These are phyloP conservation scores for Teunomyces cretensis DNA, from an alignment of 805 yeast genomes.

Conservation along the genomic window DNA sequence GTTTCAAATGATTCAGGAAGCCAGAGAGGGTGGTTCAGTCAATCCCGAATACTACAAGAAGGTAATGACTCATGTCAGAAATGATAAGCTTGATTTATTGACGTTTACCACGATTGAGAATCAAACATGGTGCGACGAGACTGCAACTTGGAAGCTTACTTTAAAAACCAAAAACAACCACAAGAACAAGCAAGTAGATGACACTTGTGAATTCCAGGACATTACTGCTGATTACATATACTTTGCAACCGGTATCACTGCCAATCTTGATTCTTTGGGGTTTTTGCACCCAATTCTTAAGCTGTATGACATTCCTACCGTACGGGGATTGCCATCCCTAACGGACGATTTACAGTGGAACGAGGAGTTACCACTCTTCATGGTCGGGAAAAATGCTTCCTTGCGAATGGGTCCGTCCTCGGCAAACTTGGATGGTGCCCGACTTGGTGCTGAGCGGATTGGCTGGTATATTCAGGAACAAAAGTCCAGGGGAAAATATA, in stretches of 20 bases:
- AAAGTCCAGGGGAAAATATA: conserved; percentile 10
- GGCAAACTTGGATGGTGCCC: conserved; percentile 48
- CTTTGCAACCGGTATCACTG: conserved; percentile 43
- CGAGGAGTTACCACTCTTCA: conserved; percentile 35
- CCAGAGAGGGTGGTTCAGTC: conserved; percentile 47
- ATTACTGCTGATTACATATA: conserved; percentile 31
- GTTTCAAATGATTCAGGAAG: conserved; percentile 37
- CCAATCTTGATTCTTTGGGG: conserved; percentile 26
- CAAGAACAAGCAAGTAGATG: conserved; percentile 7
- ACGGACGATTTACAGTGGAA: conserved; percentile 47
- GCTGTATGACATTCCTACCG: conserved; percentile 28
- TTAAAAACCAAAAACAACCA: conserved; percentile 9
- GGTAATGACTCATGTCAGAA: conserved; percentile 26
- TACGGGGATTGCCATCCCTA: conserved; percentile 41
- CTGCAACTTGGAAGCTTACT: conserved; percentile 23
- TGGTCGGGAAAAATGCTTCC: conserved; percentile 45
- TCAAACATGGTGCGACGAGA: conserved; percentile 24
- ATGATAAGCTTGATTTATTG: conserved; percentile 29
- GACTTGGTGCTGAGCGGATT: conserved; percentile 45
- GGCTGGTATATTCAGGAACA: conserved; percentile 36
- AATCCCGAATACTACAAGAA: conserved; percentile 44
- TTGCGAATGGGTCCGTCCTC: conserved; percentile 44
- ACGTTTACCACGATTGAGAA: conserved; percentile 26
- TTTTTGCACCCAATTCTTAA: conserved; percentile 30
- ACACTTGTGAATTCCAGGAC: conserved; percentile 3